Evolutionary conservation across 371 early-diverging fungal genomes (phyloP), one percentile per base, ranked within the genome.

Genomic region (Mortierella sp.): DNA sequence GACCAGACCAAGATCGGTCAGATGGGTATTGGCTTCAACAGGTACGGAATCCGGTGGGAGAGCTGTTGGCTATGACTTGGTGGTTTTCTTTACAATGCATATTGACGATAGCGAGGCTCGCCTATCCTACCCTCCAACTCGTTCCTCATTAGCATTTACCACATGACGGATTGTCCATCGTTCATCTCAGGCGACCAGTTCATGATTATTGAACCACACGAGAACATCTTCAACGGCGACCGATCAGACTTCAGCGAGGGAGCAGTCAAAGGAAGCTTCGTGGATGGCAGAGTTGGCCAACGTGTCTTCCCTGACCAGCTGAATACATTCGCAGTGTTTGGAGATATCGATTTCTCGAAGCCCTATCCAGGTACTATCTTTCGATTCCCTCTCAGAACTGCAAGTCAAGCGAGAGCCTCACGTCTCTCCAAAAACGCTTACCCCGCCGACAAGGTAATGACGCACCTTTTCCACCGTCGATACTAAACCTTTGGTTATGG

Each of bases 131-230:
- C 18, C 21, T n/a, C 42, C 30, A 18, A 28, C 41, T 49, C 18
- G n/a, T n/a, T 55, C 12, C 7, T 26, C n/a, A 28, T n/a, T 50
- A 72, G 73, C 27, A 67, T 81, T 13, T 81, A 78, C 39, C 78
- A 81, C 28, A 51, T 81, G 46, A 81, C 81, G 2, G 81, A 81
- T 34, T 62, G 72, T 18, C 81, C 81, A 0, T 76, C 78, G 21
- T 62, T 81, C 24, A 71, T 81, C 42, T 66, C 71, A 4, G 64
- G 64, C 1, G 63, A 65, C 28, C 61, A 62, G 12, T 27, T 78
- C 19, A 62, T 62, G 47, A 50, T 81, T 14, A 56, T 74, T 12
- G 81, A 80, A 24, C 81, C 81, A 7, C 81, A 81, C 8, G 56
- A 58, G 24, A 49, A 56, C n/a, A 71, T 63, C 31, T 61, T 79